Evolutionary conservation across 805 yeast species (phyloP).

Genomic region (Barnettozyma pratensis): DNA sequence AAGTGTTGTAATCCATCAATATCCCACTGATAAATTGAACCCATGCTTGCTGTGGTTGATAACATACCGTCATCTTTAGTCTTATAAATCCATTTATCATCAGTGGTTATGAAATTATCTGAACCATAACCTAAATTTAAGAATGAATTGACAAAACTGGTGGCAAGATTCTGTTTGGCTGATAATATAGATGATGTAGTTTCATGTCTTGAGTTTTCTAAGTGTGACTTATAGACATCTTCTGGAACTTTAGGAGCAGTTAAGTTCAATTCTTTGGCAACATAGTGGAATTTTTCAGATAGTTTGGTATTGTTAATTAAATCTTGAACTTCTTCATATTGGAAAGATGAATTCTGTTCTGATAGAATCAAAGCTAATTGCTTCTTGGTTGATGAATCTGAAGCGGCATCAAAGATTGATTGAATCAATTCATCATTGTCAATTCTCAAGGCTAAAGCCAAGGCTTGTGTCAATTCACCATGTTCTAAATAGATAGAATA

Average conservation of each 20-base stretch:
- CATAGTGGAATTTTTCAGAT: constrained; percentile 72
- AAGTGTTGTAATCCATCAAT: constrained; percentile 84
- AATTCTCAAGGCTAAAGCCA: constrained; percentile 81
- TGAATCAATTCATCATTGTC: constrained; percentile 76
- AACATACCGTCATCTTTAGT: constrained; percentile 90
- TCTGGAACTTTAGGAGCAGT: constrained; percentile 91
- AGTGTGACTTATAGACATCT: constrained; percentile 87
- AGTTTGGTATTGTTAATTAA: constrained; percentile 76
- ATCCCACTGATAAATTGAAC: constrained; percentile 90
- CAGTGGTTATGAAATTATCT: constrained; percentile 74
- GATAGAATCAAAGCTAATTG: constrained; percentile 90
- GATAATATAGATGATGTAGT: constrained; percentile 57
- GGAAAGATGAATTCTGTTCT: constrained; percentile 78
- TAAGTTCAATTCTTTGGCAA: constrained; percentile 82
- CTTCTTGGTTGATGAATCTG: constrained; percentile 69
- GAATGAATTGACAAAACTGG: constrained; percentile 90
- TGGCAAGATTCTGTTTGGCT: constrained; percentile 91
- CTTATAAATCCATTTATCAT: constrained; percentile 85
- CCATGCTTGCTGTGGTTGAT: constrained; percentile 88
- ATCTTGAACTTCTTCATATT: constrained; percentile 71
- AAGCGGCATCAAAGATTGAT: constrained; percentile 76
- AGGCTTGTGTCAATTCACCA: constrained; percentile 81
- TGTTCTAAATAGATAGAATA: constrained; percentile 76
- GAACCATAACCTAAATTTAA: constrained; percentile 87
- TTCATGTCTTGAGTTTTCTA: constrained; percentile 55